Evolutionary conservation across 345 rosid species (phyloP).

Genomic region (Lumnitzera littorea): DNA sequence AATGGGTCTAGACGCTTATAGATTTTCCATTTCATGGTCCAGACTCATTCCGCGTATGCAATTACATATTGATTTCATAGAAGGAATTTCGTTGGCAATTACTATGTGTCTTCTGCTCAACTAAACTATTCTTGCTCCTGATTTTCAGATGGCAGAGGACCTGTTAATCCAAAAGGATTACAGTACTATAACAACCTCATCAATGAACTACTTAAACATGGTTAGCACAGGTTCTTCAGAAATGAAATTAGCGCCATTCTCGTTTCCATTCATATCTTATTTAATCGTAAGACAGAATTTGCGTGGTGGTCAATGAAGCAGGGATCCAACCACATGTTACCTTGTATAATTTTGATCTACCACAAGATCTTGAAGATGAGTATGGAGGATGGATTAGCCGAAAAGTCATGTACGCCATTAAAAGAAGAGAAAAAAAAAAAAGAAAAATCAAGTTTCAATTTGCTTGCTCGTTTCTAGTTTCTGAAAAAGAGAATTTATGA

Average conservation of each 20-base stretch:
- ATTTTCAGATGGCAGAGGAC: constrained; percentile 19
- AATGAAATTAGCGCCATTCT: not conserved
- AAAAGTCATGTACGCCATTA: constrained; percentile 36
- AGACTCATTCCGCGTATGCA: constrained; percentile 63
- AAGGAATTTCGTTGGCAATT: not conserved
- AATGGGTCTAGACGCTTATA: constrained; percentile 55
- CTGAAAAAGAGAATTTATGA: not conserved
- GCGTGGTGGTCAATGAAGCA: constrained; percentile 7
- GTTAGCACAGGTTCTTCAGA: not conserved
- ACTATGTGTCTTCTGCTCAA: not conserved
- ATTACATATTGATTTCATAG: not conserved
- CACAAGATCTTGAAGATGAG: constrained; percentile 61
- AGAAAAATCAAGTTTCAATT: not conserved
- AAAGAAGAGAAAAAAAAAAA: not conserved
- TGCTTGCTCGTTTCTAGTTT: not conserved
- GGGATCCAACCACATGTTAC: constrained; percentile 64
- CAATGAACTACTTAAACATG: constrained; percentile 12
- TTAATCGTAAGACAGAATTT: no score
- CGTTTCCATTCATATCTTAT: no score
- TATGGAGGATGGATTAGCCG: constrained; percentile 63
- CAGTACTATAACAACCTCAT: constrained; percentile 18
- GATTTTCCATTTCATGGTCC: constrained; percentile 78
- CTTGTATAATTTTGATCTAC: constrained; percentile 50
- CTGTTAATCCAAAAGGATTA: constrained; percentile 14
- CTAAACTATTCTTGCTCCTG: not conserved